Conservation (phyloP, 495 filamentous ascomycete genomes). For the Trichocladium uniseriatum region DNA sequence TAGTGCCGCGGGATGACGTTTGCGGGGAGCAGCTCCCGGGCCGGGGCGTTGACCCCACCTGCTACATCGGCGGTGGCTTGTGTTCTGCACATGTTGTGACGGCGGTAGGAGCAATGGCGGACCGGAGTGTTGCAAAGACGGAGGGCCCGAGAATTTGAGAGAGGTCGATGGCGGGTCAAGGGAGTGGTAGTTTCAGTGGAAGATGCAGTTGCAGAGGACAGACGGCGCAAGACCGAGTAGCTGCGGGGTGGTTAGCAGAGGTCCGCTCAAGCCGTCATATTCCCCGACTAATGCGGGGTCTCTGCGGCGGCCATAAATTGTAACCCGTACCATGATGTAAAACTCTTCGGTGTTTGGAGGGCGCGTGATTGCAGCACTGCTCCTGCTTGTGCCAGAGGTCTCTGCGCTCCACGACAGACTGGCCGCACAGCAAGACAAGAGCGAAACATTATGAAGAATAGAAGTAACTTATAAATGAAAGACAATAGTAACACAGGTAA, state of each 20-base stretch:
- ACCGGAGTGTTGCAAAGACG: constrained; percentile 23
- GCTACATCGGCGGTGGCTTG: constrained; percentile 34
- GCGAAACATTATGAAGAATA: constrained; percentile 22
- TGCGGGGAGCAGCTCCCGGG: constrained; percentile 51
- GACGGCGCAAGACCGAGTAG: constrained; percentile 10
- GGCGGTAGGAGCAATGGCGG: constrained; percentile 44
- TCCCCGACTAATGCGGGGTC: neutral
- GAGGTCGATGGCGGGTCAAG: constrained; percentile 9
- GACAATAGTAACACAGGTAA: neutral
- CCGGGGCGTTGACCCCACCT: constrained; percentile 38
- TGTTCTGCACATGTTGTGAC: constrained; percentile 48
- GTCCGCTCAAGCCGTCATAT: neutral
- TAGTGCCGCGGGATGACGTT: constrained; percentile 62
- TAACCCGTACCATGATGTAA: constrained; percentile 19
- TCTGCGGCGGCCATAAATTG: neutral
- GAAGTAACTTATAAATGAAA: constrained; percentile 3
- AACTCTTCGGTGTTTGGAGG: constrained; percentile 15
- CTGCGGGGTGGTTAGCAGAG: constrained; percentile 22
- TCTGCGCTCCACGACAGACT: constrained; percentile 19
- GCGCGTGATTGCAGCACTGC: constrained; percentile 1
- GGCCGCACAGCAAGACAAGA: constrained; percentile 14
- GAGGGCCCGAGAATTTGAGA: constrained; percentile 9
- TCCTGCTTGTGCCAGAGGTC: constrained; percentile 5
- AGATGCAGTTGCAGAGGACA: constrained; percentile 17
- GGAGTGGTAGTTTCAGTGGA: neutral